These are phyloP conservation scores for Mercurialis annua DNA, from an alignment of 345 rosid species.

Conservation along the genomic window DNA sequence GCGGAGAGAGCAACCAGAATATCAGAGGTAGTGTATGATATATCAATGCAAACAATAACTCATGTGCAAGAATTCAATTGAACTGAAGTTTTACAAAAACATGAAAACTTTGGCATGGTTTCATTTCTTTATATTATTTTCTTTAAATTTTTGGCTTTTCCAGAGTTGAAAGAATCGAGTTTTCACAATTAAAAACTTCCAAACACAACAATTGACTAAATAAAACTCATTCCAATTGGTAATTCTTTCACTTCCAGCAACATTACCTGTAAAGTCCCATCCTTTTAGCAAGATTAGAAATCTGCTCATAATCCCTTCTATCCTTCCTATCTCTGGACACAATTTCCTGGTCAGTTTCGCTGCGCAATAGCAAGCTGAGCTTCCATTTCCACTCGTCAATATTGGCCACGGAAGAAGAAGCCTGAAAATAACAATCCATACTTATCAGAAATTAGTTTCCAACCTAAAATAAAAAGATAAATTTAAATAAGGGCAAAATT, in stretches of 20 bases:
- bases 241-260: no score
- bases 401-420: slow-evolving; percentile 91
- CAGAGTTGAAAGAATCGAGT: no score
- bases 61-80: no score
- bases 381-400: slow-evolving; percentile 99
- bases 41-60: no score
- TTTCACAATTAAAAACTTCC: not conserved
- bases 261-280: slow-evolving; percentile 89
- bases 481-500: no score
- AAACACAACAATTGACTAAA: not conserved
- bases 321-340: slow-evolving; percentile 88
- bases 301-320: slow-evolving; percentile 94
- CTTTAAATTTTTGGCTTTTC: no score
- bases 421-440: slow-evolving; percentile 36
- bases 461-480: not conserved
- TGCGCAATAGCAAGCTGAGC: slow-evolving; percentile 66
- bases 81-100: no score
- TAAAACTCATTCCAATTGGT: not conserved
- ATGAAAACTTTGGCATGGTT: no score
- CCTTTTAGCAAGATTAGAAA: slow-evolving; percentile 75
- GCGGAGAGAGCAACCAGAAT: not conserved
- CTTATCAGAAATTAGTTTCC: not conserved
- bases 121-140: no score
- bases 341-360: slow-evolving; percentile 76
- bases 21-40: no score